Conservation (phyloP, 1,139 yeast species). For the Yamadazyma dushanensis region DNA sequence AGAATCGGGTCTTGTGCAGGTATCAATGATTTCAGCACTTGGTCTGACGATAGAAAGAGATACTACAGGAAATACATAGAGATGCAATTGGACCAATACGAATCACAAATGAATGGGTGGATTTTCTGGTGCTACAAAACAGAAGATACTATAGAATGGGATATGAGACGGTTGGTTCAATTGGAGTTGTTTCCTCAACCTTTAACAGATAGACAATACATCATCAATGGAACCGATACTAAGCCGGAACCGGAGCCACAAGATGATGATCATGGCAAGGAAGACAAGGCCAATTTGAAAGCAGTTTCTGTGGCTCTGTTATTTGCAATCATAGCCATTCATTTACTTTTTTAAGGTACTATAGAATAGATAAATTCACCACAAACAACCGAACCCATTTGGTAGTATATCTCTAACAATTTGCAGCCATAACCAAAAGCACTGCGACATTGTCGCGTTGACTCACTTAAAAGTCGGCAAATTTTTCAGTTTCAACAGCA, state of each 20-base stretch:
- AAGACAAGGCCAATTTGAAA: constrained; percentile 6
- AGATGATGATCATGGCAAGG: constrained; percentile 1
- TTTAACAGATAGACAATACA: constrained; percentile 43
- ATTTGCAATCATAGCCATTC: no score
- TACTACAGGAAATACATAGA: constrained; percentile 73
- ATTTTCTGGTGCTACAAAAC: constrained; percentile 94
- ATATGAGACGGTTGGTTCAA: constrained; percentile 54
- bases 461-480: neutral
- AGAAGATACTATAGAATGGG: constrained; percentile 89
- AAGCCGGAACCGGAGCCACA: constrained; percentile 14
- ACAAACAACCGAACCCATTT: no score
- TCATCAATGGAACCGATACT: constrained; percentile 35
- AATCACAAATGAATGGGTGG: constrained; percentile 71
- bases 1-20: constrained; percentile 66
- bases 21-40: constrained; percentile 53
- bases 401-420: no score
- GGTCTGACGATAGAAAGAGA: constrained; percentile 58
- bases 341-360: no score
- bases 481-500: constrained; percentile 1
- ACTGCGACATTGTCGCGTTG: constrained; percentile 2
- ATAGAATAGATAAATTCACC: no score
- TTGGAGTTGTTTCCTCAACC: constrained; percentile 63
- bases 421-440: no score
- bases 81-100: constrained; percentile 88
- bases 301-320: neutral